phyloP scores from a whole-genome alignment of 306 rosid genomes.

The Astragalus glycyphyllos region DNA sequence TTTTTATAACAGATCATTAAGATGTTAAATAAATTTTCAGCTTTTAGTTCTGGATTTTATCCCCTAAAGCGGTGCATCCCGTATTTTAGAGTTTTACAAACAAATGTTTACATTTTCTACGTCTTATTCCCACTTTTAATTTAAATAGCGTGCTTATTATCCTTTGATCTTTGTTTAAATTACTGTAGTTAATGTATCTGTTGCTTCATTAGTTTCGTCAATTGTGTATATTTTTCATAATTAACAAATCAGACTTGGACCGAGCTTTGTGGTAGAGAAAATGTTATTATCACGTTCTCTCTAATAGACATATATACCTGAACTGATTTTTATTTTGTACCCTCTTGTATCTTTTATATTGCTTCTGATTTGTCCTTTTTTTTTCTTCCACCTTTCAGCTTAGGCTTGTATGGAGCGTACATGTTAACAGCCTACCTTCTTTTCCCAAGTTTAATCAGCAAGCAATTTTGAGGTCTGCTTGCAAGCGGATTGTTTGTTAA shows the following conservation, averaged over 20 bases:
- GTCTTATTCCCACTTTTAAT: background rate
- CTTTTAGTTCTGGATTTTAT: background rate
- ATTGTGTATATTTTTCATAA: background rate
- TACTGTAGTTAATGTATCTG: no score
- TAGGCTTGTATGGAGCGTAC: background rate
- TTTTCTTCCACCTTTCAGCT: background rate
- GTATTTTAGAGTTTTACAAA: background rate
- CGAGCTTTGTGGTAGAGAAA: slow-evolving; percentile 23
- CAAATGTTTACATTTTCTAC: background rate
- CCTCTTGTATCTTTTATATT: background rate
- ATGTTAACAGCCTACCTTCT: background rate
- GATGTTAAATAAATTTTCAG: slow-evolving; percentile 1
- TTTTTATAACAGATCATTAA: background rate
- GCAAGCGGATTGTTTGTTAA: slow-evolving; percentile 22
- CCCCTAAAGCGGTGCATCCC: background rate
- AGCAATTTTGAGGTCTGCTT: slow-evolving; percentile 40
- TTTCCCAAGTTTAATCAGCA: slow-evolving; percentile 16
- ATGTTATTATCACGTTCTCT: background rate
- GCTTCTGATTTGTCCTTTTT: background rate
- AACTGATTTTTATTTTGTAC: background rate
- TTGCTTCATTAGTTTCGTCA: slow-evolving; percentile 1
- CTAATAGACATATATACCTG: background rate
- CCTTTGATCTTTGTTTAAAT: background rate
- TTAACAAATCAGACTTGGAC: background rate
- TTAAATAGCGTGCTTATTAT: background rate